Base-by-base conservation (phyloP, 495 filamentous ascomycete genomes). In the Neurospora sp. region DNA sequence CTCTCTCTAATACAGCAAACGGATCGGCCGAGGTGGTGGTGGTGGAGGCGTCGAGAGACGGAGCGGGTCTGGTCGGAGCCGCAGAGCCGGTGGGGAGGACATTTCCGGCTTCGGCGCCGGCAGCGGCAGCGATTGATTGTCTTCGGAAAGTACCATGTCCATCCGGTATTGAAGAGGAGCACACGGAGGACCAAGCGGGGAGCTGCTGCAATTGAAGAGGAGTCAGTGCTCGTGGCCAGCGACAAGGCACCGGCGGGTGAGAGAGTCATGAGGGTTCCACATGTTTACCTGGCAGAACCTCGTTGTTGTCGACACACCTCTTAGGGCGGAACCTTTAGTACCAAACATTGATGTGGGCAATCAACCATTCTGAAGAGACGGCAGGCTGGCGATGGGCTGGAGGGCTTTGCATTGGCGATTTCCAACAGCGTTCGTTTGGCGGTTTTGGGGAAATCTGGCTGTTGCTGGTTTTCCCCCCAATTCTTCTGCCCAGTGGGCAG, bases 281-380 rank as follows among this genome's bases (percentile, higher is more conserved):
- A 61, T 61, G 22, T 61, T 61, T 61, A 61, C 53, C 53, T 61
- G 22, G 27, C 53, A 61, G 12, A 3, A 35, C 53, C 22, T 31
- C 53, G 18, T n/a, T 16, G n/a, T 38, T 22, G 44, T 72, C 48
- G 22, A 7, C 14, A 61, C 77, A 72, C 76, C 74, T 74, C 71
- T 73, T 71, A 75, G 71, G 73, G 70, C 71, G 61, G 46, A 53
- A 73, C 70, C 70, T 77, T 78, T 75, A 69, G 75, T 78, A 59
- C 75, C 69, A 71, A 74, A 75, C 79, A 80, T 80, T 76, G 76
- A 48, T 70, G 12, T 35, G 53, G 71, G 41, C 69, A 73, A 65
- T 70, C 76, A 75, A 61, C 53, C 53, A 61, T 61, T 61, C 53
- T 61, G 22, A 61, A 61, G 14, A 9, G 53, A 61, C 27, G 53